phyloP scores from a whole-genome alignment of 768 basidiomycete genomes.

The Solioccasus polychromus region DNA sequence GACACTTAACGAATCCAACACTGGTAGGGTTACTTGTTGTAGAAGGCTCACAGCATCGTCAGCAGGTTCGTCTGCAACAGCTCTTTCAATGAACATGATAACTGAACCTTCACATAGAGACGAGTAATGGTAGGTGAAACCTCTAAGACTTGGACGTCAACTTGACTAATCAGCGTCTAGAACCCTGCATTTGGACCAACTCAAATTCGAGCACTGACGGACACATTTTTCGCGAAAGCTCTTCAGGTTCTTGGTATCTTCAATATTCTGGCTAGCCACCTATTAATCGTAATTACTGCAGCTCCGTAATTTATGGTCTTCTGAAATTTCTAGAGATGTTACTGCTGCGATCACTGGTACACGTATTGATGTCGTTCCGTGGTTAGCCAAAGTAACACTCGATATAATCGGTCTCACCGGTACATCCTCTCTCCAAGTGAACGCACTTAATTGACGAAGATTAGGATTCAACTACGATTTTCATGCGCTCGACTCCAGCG shows the following conservation, averaged over 20 bases:
- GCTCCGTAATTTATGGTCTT: constrained; percentile 45
- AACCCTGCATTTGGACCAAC: constrained; percentile 64
- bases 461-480: constrained; percentile 41
- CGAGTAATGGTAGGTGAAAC: too few species aligned
- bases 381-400: constrained; percentile 36
- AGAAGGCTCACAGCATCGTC: not conserved
- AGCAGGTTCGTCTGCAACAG: not conserved
- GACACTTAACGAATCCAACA: not conserved
- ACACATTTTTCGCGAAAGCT: constrained; percentile 57
- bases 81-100: too few species aligned
- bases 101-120: too few species aligned
- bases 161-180: constrained; percentile 20
- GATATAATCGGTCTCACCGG: constrained; percentile 44
- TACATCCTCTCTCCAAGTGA: constrained; percentile 4
- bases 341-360: not conserved
- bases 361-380: constrained; percentile 31
- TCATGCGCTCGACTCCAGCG: constrained; percentile 26
- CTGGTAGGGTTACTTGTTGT: constrained; percentile 47
- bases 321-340: constrained; percentile 28
- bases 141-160: too few species aligned
- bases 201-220: constrained; percentile 54
- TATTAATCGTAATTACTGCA: not conserved
- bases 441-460: not conserved
- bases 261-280: not conserved
- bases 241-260: constrained; percentile 35